Base-by-base conservation (phyloP, 139 green algal species). In the Coccomyxa sp. region DNA sequence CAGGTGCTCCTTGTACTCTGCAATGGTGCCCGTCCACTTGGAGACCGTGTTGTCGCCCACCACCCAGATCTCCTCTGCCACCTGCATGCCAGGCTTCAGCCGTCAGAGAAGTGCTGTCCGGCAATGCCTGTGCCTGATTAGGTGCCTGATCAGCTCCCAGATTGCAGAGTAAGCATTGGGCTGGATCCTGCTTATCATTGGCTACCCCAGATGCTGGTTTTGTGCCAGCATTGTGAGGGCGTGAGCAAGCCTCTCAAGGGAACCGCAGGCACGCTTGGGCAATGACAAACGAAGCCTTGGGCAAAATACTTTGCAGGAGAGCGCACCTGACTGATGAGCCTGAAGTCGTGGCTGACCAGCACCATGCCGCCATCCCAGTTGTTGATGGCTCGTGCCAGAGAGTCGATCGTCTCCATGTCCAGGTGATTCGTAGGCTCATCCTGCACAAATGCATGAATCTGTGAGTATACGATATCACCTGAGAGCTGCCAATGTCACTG, bases 341-440 rank as follows among this genome's bases (percentile, higher is more conserved):
- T 82, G 87, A 97, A 97, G 88, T 98, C 94, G 79, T 98, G 94
- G 29, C 77, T 90, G 36, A 98, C 94, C 36, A 98, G 86, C 74
- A 98, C 91, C 80, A 98, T 71, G 72, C 94, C 93, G 55, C 95
- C 95, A 80, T 98, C 90, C 79, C 39, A 36, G 71, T 85, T 76
- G 78, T 97, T 97, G 85, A 99, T 95, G 16, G 94, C 95, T 22
- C 86, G 78, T 2, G 95, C 95, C n/a, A 99, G 86, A 24, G 90
- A 93, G 85, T 99, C 95, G 75, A 99, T 98, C 18, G 92, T 93
- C 84, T 99, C 95, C 72, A 99, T 96, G 85, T 98, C 95, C 78
- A 98, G 81, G 80, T 98, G 95, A 79, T 96, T 96, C 40, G 92
- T 96, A 39, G 91, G 91, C 86, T 95, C 91, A 76, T 95, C 91